These are phyloP conservation scores for Salix arbutifolia DNA, from an alignment of 345 rosid genomes.

Conservation along the genomic window DNA sequence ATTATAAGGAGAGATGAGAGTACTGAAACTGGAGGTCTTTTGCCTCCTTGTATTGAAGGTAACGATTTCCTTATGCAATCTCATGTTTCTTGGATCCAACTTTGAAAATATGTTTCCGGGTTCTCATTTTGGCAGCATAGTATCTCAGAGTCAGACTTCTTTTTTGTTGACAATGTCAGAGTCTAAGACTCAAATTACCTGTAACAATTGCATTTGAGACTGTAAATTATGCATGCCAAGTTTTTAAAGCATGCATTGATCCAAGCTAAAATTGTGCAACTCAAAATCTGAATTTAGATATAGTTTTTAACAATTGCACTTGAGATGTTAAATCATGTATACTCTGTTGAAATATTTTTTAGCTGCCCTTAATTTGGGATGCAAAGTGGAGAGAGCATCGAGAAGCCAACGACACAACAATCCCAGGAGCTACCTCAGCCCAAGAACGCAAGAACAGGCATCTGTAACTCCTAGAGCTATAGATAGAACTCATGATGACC, in stretches of 20 bases:
- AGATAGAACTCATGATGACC: slow-evolving; percentile 31
- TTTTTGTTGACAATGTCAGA: not conserved
- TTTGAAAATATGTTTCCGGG: slow-evolving; percentile 2
- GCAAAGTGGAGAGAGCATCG: slow-evolving; percentile 86
- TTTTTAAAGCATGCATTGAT: not conserved
- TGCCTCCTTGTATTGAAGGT: slow-evolving; percentile 99
- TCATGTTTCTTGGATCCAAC: slow-evolving; percentile 15
- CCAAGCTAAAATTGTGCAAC: not conserved
- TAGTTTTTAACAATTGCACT: not conserved
- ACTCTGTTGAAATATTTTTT: slow-evolving; percentile 18
- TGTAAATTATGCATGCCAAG: not conserved
- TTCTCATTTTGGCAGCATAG: not conserved
- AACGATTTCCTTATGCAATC: slow-evolving; percentile 4
- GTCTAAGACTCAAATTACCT: not conserved
- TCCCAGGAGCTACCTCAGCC: slow-evolving; percentile 75
- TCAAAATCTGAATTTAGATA: not conserved
- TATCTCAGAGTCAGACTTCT: not conserved
- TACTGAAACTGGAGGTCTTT: slow-evolving; percentile 73
- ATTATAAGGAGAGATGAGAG: slow-evolving; percentile 86
- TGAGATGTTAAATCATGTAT: not conserved
- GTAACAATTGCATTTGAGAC: not conserved
- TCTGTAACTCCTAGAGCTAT: slow-evolving; percentile 31
- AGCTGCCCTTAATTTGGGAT: slow-evolving; percentile 96
- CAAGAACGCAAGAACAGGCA: slow-evolving; percentile 53
- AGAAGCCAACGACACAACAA: slow-evolving; percentile 91